Base-by-base conservation (phyloP, 2,329 filamentous ascomycete genomes). In the Trichoderma semiorbis region DNA sequence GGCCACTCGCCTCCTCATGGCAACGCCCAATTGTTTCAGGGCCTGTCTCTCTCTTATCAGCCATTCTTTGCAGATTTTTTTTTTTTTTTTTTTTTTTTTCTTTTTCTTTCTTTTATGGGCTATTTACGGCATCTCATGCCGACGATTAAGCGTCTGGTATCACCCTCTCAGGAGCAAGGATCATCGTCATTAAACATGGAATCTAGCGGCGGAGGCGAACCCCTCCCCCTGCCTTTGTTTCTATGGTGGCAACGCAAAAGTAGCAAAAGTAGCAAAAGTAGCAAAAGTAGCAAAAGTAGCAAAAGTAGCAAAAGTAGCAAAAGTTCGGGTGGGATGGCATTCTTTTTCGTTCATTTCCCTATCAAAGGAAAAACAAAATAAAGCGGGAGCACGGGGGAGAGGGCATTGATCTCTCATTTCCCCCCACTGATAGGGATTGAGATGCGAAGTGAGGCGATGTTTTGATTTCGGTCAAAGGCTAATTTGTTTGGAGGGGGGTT, bases 321-420 rank as follows among this genome's bases (percentile, higher is more conserved):
- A n/a, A n/a, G n/a, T 14, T 66, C 14, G 36, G 14, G 26, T 36
- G 11, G 11, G 28, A 24, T 55, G n/a, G 62, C 62, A 63, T 47
- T 47, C 36, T 7, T 47, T 55, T 7, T 62, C 21, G 12, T 65
- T 57, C 47, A 68, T 68, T 34, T 68, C 65, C 53, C 34, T 39
- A 39, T 18, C 36, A 21, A 24, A 18, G 24, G 14, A n/a, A n/a
- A 60, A 14, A n/a, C 28, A 43, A 39, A 12, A 47, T 43, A 26
- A 39, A 55, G 43, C n/a, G n/a, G 65, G 34, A 30, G 28, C 32
- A 43, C n/a, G 16, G 18, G 55, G 26, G 16, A 28, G 10, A 7
- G n/a, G 50, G 65, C 65, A 68, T 68, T 60, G 65, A 68, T 18
- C 53, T 28, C 11, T 67, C 36, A 43, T 64, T 70, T 69, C 57